These are phyloP conservation scores for Arthrobotrys sphaeroides DNA, from an alignment of 2,329 filamentous ascomycete genomes.

Conservation along the genomic window DNA sequence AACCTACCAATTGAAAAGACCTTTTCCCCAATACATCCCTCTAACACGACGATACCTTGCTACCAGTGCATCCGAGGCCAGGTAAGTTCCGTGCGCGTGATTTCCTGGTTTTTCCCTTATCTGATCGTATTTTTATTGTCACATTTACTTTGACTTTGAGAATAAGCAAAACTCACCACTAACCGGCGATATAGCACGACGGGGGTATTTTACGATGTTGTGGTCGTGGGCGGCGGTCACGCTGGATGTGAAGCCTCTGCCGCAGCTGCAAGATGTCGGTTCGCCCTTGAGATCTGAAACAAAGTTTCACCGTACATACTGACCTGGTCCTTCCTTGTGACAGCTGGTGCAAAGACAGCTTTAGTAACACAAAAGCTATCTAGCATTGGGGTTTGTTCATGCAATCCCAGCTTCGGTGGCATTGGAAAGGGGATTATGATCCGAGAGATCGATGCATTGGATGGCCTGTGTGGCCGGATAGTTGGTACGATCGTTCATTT, in stretches of 20 bases:
- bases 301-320: conserved; percentile 3
- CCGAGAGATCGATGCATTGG: conserved; percentile 91
- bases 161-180: background rate
- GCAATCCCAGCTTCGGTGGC: conserved; percentile 96
- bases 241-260: conserved; percentile 93
- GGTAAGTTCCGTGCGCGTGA: background rate
- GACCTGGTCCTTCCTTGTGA: background rate
- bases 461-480: conserved; percentile 85
- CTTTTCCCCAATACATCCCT: background rate
- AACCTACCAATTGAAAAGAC: conserved; percentile 9
- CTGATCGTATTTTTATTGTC: background rate
- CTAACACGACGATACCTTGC: conserved; percentile 26
- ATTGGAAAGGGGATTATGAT: conserved; percentile 98
- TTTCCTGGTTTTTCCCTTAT: background rate
- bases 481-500: conserved; percentile 25
- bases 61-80: conserved; percentile 39
- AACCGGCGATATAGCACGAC: conserved; percentile 16
- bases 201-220: conserved; percentile 75
- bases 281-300: background rate
- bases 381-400: conserved; percentile 93
- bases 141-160: background rate
- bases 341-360: conserved; percentile 82
- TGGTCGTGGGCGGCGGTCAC: conserved; percentile 95
- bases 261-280: conserved; percentile 75
- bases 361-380: conserved; percentile 87